Base-by-base conservation (phyloP, 2,329 filamentous ascomycete species). In the Calonectria pseudoturangicola region DNA sequence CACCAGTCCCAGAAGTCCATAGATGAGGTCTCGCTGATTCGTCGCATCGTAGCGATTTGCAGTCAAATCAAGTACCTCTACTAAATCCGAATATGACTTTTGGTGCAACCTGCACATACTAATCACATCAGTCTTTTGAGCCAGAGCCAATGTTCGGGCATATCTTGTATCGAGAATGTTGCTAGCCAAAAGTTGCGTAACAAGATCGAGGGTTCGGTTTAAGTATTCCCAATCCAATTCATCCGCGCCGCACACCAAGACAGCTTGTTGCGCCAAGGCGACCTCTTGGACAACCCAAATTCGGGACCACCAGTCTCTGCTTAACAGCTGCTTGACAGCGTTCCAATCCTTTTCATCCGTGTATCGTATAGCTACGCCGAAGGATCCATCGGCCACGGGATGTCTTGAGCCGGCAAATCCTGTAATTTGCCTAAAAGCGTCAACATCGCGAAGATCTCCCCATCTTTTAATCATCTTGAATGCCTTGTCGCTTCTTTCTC, bases 251-350 rank as follows among this genome's bases (percentile, higher is more conserved):
- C 47, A 50, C 2, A 50, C 4, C 47, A 50, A 28, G 15, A 50
- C 25, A 28, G 47, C 47, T 4, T 50, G 13, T 50, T 28, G 47
- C 8, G 47, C 47, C 47, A 50, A 27, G 25, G 47, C 47, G 21
- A 50, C 47, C 28, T 50, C 47, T 21, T 50, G 47, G 13, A 50
- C 47, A 50, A 50, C 47, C 47, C 47, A 50, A 8, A 50, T 25
- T 28, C 47, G 12, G 15, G 47, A 50, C 47, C 47, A 50, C 47
- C 47, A 50, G 25, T 21, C 47, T 5, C 47, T 50, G 1, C 27
- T 28, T 16, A 50, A 21, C 21, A 50, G 25, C 25, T 21, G 10
- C 12, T 50, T 50, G 6, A 50, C 27, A 25, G 47, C 47, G 2
- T 16, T 12, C 47, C 47, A 50, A 50, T 28, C 47, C 5, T 50